Conservation (phyloP, 345 rosid genomes). For the Pistacia atlantica region DNA sequence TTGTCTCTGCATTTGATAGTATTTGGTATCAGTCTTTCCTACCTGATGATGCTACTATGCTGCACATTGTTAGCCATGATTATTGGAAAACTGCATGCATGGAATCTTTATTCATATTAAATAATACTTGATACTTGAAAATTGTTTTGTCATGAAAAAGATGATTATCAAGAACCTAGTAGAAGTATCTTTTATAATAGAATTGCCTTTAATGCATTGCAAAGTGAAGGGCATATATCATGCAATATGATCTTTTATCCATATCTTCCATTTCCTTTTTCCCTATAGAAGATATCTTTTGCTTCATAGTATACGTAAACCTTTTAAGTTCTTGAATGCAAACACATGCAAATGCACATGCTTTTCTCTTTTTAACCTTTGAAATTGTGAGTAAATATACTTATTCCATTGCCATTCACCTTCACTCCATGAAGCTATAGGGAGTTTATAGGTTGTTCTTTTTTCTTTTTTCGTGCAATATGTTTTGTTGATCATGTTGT, state of each 20-base stretch:
- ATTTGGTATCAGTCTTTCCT: not conserved
- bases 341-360: not conserved
- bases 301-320: not conserved
- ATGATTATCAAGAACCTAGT: not conserved
- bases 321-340: not conserved
- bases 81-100: not conserved
- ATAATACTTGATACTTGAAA: constrained; percentile 5
- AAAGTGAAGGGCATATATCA: not conserved
- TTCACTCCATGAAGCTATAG: not conserved
- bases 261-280: not conserved
- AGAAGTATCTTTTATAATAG: not conserved
- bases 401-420: not conserved
- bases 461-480: constrained; percentile 4
- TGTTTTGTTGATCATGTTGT: constrained; percentile 9
- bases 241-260: not conserved
- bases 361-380: not conserved
- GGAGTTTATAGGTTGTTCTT: constrained; percentile 10
- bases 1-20: not conserved
- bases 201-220: not conserved
- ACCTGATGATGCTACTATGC: not conserved
- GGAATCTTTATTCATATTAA: not conserved
- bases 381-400: not conserved
- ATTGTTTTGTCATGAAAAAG: not conserved
- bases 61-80: not conserved
- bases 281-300: not conserved